These are phyloP conservation scores for Paramyrothecium sp. DNA, from an alignment of 2,329 filamentous ascomycete species.

Conservation along the genomic window DNA sequence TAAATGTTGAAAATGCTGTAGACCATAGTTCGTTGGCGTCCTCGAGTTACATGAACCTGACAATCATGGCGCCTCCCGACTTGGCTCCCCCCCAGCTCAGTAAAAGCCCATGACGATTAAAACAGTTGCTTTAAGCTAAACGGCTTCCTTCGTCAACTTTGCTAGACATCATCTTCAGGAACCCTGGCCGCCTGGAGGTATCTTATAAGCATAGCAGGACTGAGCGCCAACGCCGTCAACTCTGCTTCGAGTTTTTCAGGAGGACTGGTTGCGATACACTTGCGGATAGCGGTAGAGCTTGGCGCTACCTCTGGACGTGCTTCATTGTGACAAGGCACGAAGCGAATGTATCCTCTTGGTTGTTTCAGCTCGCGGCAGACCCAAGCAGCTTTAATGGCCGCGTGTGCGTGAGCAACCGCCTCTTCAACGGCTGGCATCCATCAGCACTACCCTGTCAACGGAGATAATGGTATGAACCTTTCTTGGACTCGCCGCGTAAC, in stretches of 20 bases:
- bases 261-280: conserved; percentile 7
- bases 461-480: conserved; percentile 6
- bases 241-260: background rate
- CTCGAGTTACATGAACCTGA: too few species aligned
- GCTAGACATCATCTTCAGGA: too few species aligned
- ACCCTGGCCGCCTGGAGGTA: too few species aligned
- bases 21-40: too few species aligned
- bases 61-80: too few species aligned
- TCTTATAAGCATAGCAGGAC: background rate
- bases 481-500: background rate
- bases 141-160: too few species aligned
- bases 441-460: background rate
- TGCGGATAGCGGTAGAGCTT: conserved; percentile 20
- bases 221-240: background rate
- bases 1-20: too few species aligned
- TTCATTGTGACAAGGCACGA: conserved; percentile 7
- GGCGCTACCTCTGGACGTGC: conserved; percentile 6
- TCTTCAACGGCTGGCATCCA: background rate
- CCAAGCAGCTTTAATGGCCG: conserved; percentile 6
- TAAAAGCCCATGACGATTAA: too few species aligned
- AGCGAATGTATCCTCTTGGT: conserved; percentile 14
- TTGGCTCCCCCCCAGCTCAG: too few species aligned
- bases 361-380: conserved; percentile 11
- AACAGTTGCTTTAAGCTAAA: too few species aligned
- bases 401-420: background rate